Conservation (phyloP, 345 rosid genomes). For the Pugionium dolabratum region DNA sequence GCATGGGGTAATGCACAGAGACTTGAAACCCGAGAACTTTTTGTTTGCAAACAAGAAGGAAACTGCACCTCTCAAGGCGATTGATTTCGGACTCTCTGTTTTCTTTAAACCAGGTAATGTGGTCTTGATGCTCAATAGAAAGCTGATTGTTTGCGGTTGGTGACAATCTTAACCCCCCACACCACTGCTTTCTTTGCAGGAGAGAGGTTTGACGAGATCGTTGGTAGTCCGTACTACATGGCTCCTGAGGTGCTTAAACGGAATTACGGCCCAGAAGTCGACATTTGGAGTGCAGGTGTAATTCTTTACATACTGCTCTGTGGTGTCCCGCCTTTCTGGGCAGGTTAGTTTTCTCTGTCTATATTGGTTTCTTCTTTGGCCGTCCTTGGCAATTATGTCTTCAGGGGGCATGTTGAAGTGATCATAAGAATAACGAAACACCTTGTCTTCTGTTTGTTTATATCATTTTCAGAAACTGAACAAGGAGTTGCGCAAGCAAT, state of each 20-base stretch:
- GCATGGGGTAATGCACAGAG: constrained; percentile 60
- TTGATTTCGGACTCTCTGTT: constrained; percentile 94
- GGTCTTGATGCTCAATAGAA: background rate
- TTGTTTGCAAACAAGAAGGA: constrained; percentile 90
- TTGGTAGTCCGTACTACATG: constrained; percentile 99
- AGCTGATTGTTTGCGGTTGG: constrained; percentile 5
- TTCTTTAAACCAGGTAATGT: constrained; percentile 88
- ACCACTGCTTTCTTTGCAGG: constrained; percentile 48
- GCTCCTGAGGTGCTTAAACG: constrained; percentile 58
- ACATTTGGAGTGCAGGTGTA: constrained; percentile 36
- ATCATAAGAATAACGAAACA: constrained; percentile 14
- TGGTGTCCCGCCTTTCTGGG: constrained; percentile 92
- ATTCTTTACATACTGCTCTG: too few relatives aligned
- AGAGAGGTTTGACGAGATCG: constrained; percentile 81
- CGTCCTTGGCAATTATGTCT: background rate
- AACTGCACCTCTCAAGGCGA: constrained; percentile 73
- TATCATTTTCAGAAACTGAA: constrained; percentile 72
- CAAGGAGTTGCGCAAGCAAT: constrained; percentile 98
- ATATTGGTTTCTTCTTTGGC: too few relatives aligned
- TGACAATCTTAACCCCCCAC: constrained; percentile 7
- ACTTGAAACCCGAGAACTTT: constrained; percentile 93
- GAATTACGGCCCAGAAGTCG: constrained; percentile 88
- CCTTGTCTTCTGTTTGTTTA: constrained; percentile 15
- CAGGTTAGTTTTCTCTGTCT: constrained; percentile 57
- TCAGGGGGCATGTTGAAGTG: background rate